Evolutionary conservation across 805 yeast genomes (phyloP).

Genomic region (Phaffomyces opuntiae): DNA sequence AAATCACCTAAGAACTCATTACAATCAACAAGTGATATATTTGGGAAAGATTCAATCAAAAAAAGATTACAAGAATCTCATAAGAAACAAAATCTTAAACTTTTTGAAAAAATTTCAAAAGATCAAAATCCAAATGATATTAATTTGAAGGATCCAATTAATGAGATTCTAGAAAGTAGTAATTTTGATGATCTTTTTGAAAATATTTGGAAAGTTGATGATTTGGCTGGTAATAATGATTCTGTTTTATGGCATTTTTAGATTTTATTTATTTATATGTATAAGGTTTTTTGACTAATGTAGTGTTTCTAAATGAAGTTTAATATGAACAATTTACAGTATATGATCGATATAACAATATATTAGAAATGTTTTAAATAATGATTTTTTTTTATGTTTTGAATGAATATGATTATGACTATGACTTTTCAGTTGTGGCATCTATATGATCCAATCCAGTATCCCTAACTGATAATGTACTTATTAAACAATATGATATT

Average conservation of each 20-base stretch:
- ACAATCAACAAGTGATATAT: not conserved
- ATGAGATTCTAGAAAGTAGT: not conserved
- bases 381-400: too few relatives aligned
- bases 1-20: not conserved
- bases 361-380: too few relatives aligned
- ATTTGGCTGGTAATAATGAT: not conserved
- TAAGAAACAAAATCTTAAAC: not conserved
- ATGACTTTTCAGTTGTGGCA: not conserved
- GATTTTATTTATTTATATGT: not conserved
- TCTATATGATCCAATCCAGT: constrained; percentile 3
- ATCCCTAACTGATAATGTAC: not conserved
- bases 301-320: too few relatives aligned
- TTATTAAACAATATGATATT: not conserved
- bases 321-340: too few relatives aligned
- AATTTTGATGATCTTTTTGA: constrained; percentile 1
- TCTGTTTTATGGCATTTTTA: not conserved
- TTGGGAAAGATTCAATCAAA: not conserved
- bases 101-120: not conserved
- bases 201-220: constrained; percentile 1
- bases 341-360: too few relatives aligned
- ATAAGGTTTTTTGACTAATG: not conserved
- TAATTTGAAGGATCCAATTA: not conserved
- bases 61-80: constrained; percentile 1
- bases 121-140: not conserved
- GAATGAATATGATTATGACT: not conserved